Base-by-base conservation (phyloP, 257 asterid species). In the Solanum virginianum region DNA sequence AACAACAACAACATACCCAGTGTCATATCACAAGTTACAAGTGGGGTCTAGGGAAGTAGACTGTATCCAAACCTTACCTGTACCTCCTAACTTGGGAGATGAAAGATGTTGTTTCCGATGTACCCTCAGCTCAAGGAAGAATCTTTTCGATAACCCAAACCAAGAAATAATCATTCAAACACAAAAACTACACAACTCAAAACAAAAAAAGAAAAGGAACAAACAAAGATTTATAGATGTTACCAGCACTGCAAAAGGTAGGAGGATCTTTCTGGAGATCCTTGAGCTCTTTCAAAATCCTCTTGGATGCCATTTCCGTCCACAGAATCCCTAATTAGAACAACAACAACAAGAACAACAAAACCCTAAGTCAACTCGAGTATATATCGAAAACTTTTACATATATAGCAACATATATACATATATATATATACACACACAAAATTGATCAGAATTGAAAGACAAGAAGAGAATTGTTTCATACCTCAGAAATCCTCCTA, bases 251-350 rank as follows among this genome's bases (percentile, higher is more conserved):
- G 82, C 90, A 88, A 39, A 87, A 88, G 82, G 88, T 86, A 86
- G 90, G 90, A 72, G 90, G 88, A 86, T 88, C 90, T 65, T 86
- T 88, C 87, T 88, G 90, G 9, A 88, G 90, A 86, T 88, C 90
- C 85, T 88, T 88, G 55, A 88, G 90, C 88, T 88, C 90, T 53
- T 88, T 88, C 87, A 86, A 54, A 65, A 88, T 88, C 66, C 90
- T 68, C 85, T 86, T 88, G 32, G 90, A 88, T 12, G 90, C 90
- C 90, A 88, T 88, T 32, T 57, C 71, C 39, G 10, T 63, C n/a
- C 16, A 45, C 36, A 80, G 36, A 22, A 51, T 22, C 70, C 74
- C 82, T 63, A 65, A 7, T 26, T 29, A 32, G 69, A 47, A 41
- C 85, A 87, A 85, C 80, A 79, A 80, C 24, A 80, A 63, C 81